Base-by-base conservation (phyloP, 2,329 filamentous ascomycete genomes). In the Penicillium sp. region DNA sequence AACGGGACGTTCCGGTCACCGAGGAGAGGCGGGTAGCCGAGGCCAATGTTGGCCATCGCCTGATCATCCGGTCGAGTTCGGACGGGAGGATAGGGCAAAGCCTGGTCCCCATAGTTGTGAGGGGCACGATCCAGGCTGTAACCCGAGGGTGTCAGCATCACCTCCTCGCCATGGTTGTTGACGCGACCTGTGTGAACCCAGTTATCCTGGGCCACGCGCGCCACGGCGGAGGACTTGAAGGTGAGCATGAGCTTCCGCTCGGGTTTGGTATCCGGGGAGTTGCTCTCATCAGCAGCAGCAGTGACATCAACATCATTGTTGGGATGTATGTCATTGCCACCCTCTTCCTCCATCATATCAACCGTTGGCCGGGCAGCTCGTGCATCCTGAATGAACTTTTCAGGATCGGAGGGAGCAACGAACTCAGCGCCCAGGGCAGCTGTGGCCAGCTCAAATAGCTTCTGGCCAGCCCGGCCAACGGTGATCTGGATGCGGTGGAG, bases 1-100 rank as follows among this genome's bases (percentile, higher is more conserved):
- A 58, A 59, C 6, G 68, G 68, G 13, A 65, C 49, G 49, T 70
- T 70, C 7, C 67, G 66, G 33, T 63, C 60, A 13, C 68, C 68
- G 24, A 70, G 42, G n/a, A 66, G 57, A 1, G 68, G 68, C 9
- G 68, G 66, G 42, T 61, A 70, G 2, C 68, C 66, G 50, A 66
- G 53, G 7, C 55, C 30, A 9, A 33, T n/a, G 17, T 68, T 61
- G 10, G 35, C 56, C 6, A 56, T 55, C 22, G 53, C 62, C 22
- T 70, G 59, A 12, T 59, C n/a, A 13, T 49, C 58, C 6, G 60
- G 57, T 13, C 63, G 65, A 40, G 61, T 58, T 15, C 62, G 62
- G 12, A 70, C 58, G 1, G 68, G 68, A 10, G 67, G 68, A 9
- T 38, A 56, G 9, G 68, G 67, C 12, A 70, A 61, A 10, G 19